These are phyloP conservation scores for Populus hybrid DNA, from an alignment of 441 rosid species.

Conservation along the genomic window DNA sequence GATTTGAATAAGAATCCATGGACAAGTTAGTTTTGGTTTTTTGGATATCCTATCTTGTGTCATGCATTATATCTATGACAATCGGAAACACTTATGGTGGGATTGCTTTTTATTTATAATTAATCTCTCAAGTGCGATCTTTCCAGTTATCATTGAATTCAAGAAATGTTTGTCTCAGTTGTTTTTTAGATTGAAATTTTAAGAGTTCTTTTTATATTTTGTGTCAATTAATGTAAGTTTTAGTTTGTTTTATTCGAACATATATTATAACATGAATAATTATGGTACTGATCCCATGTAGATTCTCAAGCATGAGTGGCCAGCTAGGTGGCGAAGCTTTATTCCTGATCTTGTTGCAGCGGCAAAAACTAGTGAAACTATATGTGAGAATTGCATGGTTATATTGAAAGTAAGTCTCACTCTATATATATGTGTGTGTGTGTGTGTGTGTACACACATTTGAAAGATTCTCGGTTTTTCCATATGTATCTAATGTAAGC, in stretches of 20 bases:
- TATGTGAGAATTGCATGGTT: constrained; percentile 99
- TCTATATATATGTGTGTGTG: neutral
- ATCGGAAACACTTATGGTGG: neutral
- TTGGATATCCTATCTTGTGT: neutral
- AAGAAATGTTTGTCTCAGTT: neutral
- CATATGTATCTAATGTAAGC: no score
- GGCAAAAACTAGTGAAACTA: constrained; percentile 98
- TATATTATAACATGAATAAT: neutral
- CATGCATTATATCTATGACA: neutral
- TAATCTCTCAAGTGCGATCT: neutral
- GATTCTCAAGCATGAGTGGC: constrained; percentile 99
- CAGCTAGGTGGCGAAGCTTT: constrained; percentile 95
- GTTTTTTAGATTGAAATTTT: neutral
- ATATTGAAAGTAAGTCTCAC: constrained; percentile 73
- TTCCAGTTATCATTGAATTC: neutral
- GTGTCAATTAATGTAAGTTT: neutral
- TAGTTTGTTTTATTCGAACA: neutral
- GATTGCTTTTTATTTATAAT: neutral
- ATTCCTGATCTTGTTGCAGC: constrained; percentile 99
- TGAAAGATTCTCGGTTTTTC: no score
- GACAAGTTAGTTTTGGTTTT: neutral
- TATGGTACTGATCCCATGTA: constrained; percentile 12
- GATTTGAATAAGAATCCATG: neutral
- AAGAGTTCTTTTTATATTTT: no score
- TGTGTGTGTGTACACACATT: no score